Evolutionary conservation across 2,329 filamentous ascomycete species (phyloP).

Genomic region (Epichloe glyceriae): DNA sequence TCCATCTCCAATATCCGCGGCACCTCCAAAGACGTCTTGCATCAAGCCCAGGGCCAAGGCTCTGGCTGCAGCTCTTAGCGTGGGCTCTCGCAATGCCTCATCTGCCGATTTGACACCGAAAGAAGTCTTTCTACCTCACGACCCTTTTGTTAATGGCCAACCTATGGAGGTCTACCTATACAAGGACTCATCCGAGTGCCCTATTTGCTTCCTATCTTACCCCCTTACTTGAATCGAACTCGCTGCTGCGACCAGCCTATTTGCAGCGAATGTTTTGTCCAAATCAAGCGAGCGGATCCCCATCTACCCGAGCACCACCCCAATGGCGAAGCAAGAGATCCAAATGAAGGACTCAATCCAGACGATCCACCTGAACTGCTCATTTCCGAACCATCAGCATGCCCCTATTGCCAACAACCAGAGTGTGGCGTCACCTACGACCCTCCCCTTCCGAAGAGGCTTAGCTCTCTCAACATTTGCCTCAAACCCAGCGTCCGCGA

Average conservation of each 20-base stretch:
- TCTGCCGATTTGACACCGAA: constrained; percentile 60
- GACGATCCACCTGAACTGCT: constrained; percentile 50
- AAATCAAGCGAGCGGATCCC: constrained; percentile 90
- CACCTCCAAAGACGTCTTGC: constrained; percentile 35
- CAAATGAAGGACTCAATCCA: constrained; percentile 24
- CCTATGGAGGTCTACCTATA: constrained; percentile 87
- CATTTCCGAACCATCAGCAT: constrained; percentile 81
- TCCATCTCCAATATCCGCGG: constrained; percentile 36
- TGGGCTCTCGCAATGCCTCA: constrained; percentile 59
- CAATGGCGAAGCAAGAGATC: constrained; percentile 26
- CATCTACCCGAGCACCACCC: constrained; percentile 70
- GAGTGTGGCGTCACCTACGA: constrained; percentile 97
- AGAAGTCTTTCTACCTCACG: constrained; percentile 66
- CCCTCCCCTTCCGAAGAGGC: constrained; percentile 75
- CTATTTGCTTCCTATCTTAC: constrained; percentile 93
- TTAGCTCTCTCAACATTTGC: constrained; percentile 51
- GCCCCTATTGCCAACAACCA: constrained; percentile 87
- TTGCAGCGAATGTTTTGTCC: constrained; percentile 97
- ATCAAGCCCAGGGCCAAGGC: constrained; percentile 84
- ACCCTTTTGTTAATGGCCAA: constrained; percentile 89
- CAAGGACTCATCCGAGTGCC: constrained; percentile 80
- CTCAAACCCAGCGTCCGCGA: constrained; percentile 26
- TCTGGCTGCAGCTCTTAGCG: constrained; percentile 64
- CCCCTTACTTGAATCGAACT: constrained; percentile 91
- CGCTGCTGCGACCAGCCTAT: constrained; percentile 93